A percentile compares a stretch with the other conserved stretches of the same genome.
These are phyloP conservation scores for Yamadazyma tumulicola DNA, from an alignment of 805 yeast genomes.

Conservation along the genomic window DNA sequence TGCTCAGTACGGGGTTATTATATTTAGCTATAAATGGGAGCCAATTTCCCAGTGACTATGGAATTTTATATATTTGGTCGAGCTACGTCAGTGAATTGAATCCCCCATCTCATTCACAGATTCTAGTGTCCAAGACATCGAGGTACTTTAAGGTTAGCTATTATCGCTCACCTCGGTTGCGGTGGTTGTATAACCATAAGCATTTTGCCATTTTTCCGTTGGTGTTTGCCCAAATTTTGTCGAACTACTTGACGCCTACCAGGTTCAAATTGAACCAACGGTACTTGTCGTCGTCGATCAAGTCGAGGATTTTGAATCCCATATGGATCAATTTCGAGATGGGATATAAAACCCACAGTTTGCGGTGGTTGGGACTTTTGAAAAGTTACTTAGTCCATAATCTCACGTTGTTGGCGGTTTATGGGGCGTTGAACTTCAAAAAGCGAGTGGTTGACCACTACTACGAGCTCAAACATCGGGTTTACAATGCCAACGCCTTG, in stretches of 20 bases:
- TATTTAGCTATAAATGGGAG: constrained; percentile 23
- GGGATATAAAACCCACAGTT: constrained; percentile 19
- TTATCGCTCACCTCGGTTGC: constrained; percentile 19
- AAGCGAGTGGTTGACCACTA: constrained; percentile 19
- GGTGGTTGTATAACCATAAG: constrained; percentile 24
- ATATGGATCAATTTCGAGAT: constrained; percentile 39
- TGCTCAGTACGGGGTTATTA: constrained; percentile 10
- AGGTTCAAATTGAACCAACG: constrained; percentile 30
- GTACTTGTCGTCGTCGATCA: constrained; percentile 31
- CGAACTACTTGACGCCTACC: constrained; percentile 41
- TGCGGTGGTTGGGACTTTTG: constrained; percentile 29
- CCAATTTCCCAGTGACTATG: constrained; percentile 36
- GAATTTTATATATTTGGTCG: constrained; percentile 30
- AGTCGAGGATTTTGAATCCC: constrained; percentile 31
- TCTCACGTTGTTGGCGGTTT: constrained; percentile 15
- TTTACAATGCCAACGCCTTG: constrained; percentile 10
- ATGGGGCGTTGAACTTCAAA: constrained; percentile 19
- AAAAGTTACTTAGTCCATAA: constrained; percentile 26
- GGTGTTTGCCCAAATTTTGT: constrained; percentile 36
- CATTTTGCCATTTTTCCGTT: constrained; percentile 32
- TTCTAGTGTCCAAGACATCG: constrained; percentile 23
- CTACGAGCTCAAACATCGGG: constrained; percentile 19
- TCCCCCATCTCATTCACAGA: constrained; percentile 29
- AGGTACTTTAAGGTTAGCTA: constrained; percentile 22
- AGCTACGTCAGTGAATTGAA: constrained; percentile 28